Conservation (phyloP, 768 basidiomycete genomes). For the Lyophyllum decastes region DNA sequence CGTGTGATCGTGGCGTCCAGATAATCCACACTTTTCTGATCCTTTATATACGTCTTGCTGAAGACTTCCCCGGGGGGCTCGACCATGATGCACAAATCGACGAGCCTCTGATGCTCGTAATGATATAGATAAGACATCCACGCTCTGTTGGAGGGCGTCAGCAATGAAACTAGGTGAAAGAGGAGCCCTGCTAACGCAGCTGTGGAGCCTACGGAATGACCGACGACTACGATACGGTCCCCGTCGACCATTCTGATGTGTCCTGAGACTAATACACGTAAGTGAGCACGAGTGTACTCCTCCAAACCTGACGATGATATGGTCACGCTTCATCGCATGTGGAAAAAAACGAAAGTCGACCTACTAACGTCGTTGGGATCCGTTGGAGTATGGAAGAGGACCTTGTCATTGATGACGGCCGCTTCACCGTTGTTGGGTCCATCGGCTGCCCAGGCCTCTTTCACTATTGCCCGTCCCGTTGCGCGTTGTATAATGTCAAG, state of each 20-base stretch:
- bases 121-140: constrained; percentile 1
- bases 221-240: neutral
- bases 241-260: neutral
- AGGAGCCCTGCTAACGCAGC: constrained; percentile 13
- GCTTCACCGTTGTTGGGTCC: constrained; percentile 31
- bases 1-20: constrained; percentile 16
- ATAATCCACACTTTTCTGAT: neutral
- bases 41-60: neutral
- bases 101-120: neutral
- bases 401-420: constrained; percentile 26
- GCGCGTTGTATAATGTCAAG: neutral
- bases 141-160: neutral
- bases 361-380: constrained; percentile 19
- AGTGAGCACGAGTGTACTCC: neutral
- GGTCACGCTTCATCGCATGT: constrained; percentile 7
- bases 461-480: constrained; percentile 9
- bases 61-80: constrained; percentile 9
- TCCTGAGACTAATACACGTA: neutral
- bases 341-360: neutral
- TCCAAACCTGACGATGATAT: constrained; percentile 7
- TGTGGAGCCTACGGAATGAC: constrained; percentile 1
- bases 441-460: constrained; percentile 32
- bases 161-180: neutral
- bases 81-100: constrained; percentile 20
- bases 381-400: constrained; percentile 9